Evolutionary conservation across 2,329 filamentous ascomycete genomes (phyloP).

Genomic region (Curvularia eragrostidis): DNA sequence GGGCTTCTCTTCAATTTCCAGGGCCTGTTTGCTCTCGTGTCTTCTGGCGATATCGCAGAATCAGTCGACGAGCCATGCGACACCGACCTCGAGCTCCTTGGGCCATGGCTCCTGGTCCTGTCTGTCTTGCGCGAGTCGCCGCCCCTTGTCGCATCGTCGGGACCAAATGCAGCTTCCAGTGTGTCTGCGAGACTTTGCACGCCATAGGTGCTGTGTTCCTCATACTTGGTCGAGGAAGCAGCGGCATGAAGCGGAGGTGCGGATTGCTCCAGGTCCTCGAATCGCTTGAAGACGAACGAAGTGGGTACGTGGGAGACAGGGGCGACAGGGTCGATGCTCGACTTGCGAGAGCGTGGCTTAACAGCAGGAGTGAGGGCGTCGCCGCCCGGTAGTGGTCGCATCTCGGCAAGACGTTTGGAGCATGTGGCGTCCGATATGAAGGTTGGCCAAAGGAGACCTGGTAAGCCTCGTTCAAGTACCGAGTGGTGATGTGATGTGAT

Average conservation of each 20-base stretch:
- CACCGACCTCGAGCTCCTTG: slow-evolving; percentile 28
- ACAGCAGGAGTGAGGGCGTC: slow-evolving; percentile 41
- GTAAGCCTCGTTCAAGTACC: slow-evolving; percentile 12
- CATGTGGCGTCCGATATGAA: slow-evolving; percentile 14
- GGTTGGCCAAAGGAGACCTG: slow-evolving; percentile 9
- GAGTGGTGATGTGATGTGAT: slow-evolving; percentile 16
- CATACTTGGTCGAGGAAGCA: slow-evolving; percentile 23
- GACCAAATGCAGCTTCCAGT: slow-evolving; percentile 52
- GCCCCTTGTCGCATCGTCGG: slow-evolving; percentile 31
- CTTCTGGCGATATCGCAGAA: slow-evolving; percentile 29
- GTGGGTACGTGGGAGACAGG: slow-evolving; percentile 54
- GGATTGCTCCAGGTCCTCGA: slow-evolving; percentile 56
- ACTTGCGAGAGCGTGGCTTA: slow-evolving; percentile 48
- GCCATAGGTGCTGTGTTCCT: slow-evolving; percentile 59
- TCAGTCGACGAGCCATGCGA: slow-evolving; percentile 33
- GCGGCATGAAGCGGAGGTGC: slow-evolving; percentile 30
- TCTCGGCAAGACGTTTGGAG: slow-evolving; percentile 17
- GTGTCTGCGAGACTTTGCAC: slow-evolving; percentile 65
- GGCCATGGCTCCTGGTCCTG: slow-evolving; percentile 42
- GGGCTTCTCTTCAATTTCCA: slow-evolving; percentile 32
- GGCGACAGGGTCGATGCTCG: slow-evolving; percentile 44
- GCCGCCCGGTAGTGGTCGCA: slow-evolving; percentile 48
- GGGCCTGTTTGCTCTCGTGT: slow-evolving; percentile 26
- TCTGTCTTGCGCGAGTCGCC: slow-evolving; percentile 35
- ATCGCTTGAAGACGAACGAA: slow-evolving; percentile 66